Evolutionary conservation across 768 basidiomycete species (phyloP), one percentile per base, ranked within the genome.

Genomic region (Mycena haematopus): DNA sequence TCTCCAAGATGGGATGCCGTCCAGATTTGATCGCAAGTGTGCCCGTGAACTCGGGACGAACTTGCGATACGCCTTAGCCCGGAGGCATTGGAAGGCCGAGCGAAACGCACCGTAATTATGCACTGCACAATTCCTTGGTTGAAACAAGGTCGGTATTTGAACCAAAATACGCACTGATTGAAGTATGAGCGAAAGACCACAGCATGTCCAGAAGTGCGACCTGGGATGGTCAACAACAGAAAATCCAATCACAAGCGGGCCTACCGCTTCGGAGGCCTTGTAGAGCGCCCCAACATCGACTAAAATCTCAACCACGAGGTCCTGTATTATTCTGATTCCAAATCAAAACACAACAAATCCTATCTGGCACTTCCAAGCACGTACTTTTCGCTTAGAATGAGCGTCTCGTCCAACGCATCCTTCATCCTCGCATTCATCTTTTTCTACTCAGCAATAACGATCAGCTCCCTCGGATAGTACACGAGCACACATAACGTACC

Each of bases 191-290:
- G 72, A 95, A 96, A 6, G 92, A 87, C 85, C 91, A 91, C 3
- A 99, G 75, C 81, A 99, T 90, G 71, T 99, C 97, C 1, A 96
- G 75, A 58, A 95, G 77, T 0, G 95, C 93, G 21, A 97, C 83
- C 93, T 95, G 51, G 22, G 25, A 17, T 2, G 14, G 27, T 52
- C 51, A 31, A 60, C 24, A 19, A n/a, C 31, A 67, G 35, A 7
- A 19, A 54, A 22, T 7, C 1, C 13, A 49, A 7, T 24, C 21
- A 9, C 13, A 52, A 38, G 21, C 13, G 17, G 6, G 70, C 79
- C 56, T 66, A 94, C 92, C 24, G 94, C 94, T 78, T 99, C 97
- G 0, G 93, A 92, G 8, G 91, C 91, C 61, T 92, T 91, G 78
- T 96, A 96, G 25, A 99, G 78, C 42, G 86, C 89, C 25, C 93